Base-by-base conservation (phyloP, 1,139 yeast genomes). In the Blastobotrys buckinghamii region DNA sequence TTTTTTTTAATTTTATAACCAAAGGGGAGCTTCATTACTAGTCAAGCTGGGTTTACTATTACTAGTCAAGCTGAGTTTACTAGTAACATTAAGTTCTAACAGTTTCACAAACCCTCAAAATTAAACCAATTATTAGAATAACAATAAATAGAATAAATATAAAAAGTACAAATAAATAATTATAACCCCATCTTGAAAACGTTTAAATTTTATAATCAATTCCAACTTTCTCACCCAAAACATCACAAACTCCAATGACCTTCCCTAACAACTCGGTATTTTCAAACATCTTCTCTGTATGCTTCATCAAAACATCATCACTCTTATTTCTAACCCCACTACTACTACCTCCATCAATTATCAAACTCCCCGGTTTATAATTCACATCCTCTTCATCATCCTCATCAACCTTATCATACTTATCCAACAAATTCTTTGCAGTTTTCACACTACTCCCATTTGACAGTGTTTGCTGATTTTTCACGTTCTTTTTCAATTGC, bases 401-500 rank as follows among this genome's bases (percentile, higher is more conserved):
- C 3, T 8, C 19, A 9, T 40, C 26, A 7, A 6, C 36, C 2
- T 39, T 27, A 7, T 39, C 32, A 13, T 39, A 39, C 17, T 17
- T 22, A 8, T n/a, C 8, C 6, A 39, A 13, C 12, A 39, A 10
- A 7, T 39, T 32, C 13, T 15, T 16, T 2, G 42, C 42, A 12
- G 12, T 9, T 39, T 39, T 39, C 2, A 27, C 12, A n/a, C 16
- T n/a, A 2, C n/a, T 16, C 2, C 20, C 22, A 19, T 36, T 33
- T 8, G 39, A 16, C 26, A 41, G 20, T 10, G 20, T n/a, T 35
- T 46, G 37, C 34, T 49, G 51, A 20, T 22, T 17, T 30, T 29
- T 36, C 7, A 49, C 50, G 38, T 51, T 50, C 15, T 37, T 32
- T 26, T 47, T 47, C 29, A 55, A 39, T 27, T 49, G 46, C 13